These are phyloP conservation scores for Potentilla sterilis DNA, from an alignment of 306 rosid species.

Conservation along the genomic window DNA sequence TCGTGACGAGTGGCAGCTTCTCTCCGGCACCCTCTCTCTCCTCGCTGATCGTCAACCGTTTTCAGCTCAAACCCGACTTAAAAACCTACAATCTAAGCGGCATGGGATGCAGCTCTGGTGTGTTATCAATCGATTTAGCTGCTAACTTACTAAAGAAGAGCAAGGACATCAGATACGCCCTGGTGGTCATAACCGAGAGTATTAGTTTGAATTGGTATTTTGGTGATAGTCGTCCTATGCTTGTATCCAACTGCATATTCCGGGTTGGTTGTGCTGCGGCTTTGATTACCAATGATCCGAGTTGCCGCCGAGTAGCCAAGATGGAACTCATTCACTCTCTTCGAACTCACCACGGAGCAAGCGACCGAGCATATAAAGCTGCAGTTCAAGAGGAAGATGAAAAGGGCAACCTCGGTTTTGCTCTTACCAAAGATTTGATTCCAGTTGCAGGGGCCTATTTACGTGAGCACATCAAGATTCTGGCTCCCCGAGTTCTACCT, in stretches of 20 bases:
- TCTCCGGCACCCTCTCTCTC: slow-evolving; percentile 19
- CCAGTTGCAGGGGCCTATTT: slow-evolving; percentile 4
- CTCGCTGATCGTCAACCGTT: slow-evolving; percentile 10
- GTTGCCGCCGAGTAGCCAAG: slow-evolving; percentile 11
- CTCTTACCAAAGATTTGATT: slow-evolving; percentile 10
- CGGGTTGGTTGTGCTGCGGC: slow-evolving; percentile 15
- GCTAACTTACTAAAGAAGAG: not conserved
- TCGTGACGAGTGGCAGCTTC: slow-evolving; percentile 20
- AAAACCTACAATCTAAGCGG: slow-evolving; percentile 21
- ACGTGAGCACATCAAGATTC: slow-evolving; percentile 14
- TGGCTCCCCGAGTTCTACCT: slow-evolving; percentile 20
- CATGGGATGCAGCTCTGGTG: slow-evolving; percentile 25
- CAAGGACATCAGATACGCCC: not conserved
- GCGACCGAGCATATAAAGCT: slow-evolving; percentile 17
- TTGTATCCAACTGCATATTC: slow-evolving; percentile 19
- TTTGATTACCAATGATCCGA: slow-evolving; percentile 9
- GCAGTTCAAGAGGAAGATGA: slow-evolving; percentile 23
- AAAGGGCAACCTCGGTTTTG: slow-evolving; percentile 5
- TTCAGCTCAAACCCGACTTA: slow-evolving; percentile 14
- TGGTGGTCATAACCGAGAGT: slow-evolving; percentile 13
- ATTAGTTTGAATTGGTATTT: slow-evolving; percentile 15
- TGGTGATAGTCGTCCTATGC: slow-evolving; percentile 23
- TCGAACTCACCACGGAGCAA: slow-evolving; percentile 21
- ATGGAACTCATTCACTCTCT: slow-evolving; percentile 17
- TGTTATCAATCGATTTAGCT: slow-evolving; percentile 7